Percentiles rank a stretch among this genome's conserved stretches.
These are phyloP conservation scores for Echria macrotheca DNA, from an alignment of 495 filamentous ascomycete genomes.

Conservation along the genomic window DNA sequence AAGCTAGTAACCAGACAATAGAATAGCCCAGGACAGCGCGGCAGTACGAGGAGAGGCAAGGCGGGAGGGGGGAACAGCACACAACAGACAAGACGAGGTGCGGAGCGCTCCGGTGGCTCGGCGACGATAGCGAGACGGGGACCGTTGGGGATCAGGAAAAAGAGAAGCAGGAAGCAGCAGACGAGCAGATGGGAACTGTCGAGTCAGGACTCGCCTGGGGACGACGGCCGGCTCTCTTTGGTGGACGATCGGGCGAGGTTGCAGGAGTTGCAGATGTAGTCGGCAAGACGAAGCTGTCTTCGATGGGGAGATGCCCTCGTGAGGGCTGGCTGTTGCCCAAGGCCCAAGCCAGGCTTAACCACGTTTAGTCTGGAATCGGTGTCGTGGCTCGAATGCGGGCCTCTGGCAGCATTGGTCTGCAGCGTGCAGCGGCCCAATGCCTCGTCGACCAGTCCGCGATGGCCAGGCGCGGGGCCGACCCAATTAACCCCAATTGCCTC, in stretches of 20 bases:
- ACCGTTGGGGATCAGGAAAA: not conserved
- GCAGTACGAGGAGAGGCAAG: slow-evolving; percentile 7
- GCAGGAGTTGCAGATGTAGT: slow-evolving; percentile 7
- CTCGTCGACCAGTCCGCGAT: slow-evolving; percentile 35
- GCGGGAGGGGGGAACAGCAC: not conserved
- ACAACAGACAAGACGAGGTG: not conserved
- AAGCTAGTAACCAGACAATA: not conserved
- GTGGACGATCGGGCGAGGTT: slow-evolving; percentile 17
- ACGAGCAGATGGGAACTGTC: slow-evolving; percentile 7
- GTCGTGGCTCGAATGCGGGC: slow-evolving; percentile 60
- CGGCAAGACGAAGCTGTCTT: no score
- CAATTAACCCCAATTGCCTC: slow-evolving; percentile 23
- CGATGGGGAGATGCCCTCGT: slow-evolving; percentile 19
- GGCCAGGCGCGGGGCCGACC: slow-evolving; percentile 24
- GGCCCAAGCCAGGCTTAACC: slow-evolving; percentile 31
- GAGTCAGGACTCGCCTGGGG: slow-evolving; percentile 15
- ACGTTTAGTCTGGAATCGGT: slow-evolving; percentile 34
- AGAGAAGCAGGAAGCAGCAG: slow-evolving; percentile 1
- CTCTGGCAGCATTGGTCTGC: slow-evolving; percentile 45
- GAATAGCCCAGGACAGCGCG: slow-evolving; percentile 9
- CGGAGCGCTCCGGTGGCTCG: slow-evolving; percentile 5
- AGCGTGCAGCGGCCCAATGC: slow-evolving; percentile 49
- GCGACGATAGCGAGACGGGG: not conserved
- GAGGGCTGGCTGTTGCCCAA: slow-evolving; percentile 18
- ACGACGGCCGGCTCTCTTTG: slow-evolving; percentile 24